Base-by-base conservation (phyloP, 2,329 filamentous ascomycete species). In the Fusarium algeriense region DNA sequence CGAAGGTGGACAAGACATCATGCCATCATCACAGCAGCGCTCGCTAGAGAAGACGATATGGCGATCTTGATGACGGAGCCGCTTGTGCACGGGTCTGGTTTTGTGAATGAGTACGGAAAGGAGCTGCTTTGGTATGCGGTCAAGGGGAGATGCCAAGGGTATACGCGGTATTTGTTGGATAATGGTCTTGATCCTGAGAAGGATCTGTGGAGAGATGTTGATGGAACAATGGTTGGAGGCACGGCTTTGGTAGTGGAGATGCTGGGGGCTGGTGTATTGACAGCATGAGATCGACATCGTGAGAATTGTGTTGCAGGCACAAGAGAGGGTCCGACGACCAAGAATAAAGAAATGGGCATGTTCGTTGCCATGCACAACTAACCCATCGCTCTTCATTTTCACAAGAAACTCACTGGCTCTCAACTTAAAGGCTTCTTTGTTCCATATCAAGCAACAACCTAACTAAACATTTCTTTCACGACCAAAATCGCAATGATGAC, bases 41-140 rank as follows among this genome's bases (percentile, higher is more conserved):
- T 20, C 4, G 3, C 19, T 4, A 8, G 30, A 0, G 30, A 43
- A 5, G 52, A 67, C 17, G 55, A 55, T 0, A 52, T 58, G 13
- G 55, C 67, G 1, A 48, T 67, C 8, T 23, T 32, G 0, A 32
- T 70, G n/a, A 48, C 54, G 2, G 46, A 58, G 7, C 8, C n/a
- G 0, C 15, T 66, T 2, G 10, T 7, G 4, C 23, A 13, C 11
- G 3, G n/a, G 6, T 8, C 26, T 2, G 37, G 41, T 3, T 14
- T 30, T 3, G 23, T 46, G 13, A 37, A 53, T 4, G 28, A 44
- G 5, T 10, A 49, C 2, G 67, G 66, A 5, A 37, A 45, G 7
- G 48, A 41, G 7, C 10, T 70, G 2, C 14, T 70, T 0, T 58
- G 63, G 46, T 70, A 70, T n/a, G 67, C 41, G 5, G 46, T 38